A percentile compares a stretch with the other conserved stretches of the same genome.
Conservation (phyloP, 2,329 filamentous ascomycete species). For the Fusarium redolens region DNA sequence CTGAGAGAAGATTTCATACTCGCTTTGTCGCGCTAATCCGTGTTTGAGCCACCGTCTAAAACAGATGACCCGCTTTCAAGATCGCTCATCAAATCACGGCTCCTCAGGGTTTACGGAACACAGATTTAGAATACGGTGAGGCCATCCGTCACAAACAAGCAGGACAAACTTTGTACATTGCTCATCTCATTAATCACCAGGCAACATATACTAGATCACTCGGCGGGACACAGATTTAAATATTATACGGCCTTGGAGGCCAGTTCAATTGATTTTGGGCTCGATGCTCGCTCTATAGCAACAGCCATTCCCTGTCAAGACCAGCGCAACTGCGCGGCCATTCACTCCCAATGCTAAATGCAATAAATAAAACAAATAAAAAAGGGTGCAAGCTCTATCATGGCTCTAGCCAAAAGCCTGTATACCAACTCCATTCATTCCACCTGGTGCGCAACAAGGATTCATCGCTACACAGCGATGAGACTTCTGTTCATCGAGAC, state of each 20-base stretch:
- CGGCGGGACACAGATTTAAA: background rate
- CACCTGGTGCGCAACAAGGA: background rate
- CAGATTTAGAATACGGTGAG: background rate
- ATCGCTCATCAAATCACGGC: background rate
- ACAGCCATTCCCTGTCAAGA: conserved; percentile 15
- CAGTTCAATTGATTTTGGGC: conserved; percentile 33
- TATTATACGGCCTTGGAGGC: conserved; percentile 20
- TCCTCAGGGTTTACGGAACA: background rate
- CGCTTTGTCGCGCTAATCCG: conserved; percentile 14
- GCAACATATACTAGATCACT: background rate
- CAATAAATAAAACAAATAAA: conserved; percentile 14
- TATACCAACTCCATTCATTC: conserved; percentile 5
- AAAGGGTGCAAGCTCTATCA: conserved; percentile 6
- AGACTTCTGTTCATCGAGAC: conserved; percentile 18
- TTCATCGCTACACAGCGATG: conserved; percentile 29
- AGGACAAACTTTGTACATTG: background rate
- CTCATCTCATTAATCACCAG: background rate
- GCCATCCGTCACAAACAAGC: background rate
- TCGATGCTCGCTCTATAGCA: conserved; percentile 38
- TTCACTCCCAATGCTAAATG: conserved; percentile 20
- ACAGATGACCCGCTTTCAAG: background rate
- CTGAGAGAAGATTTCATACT: conserved; percentile 35
- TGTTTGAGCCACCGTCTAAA: conserved; percentile 9
- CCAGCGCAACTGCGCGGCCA: conserved; percentile 1
- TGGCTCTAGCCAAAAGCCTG: background rate